Base-by-base conservation (phyloP, 1,139 yeast genomes). In the Taphrina communis region DNA sequence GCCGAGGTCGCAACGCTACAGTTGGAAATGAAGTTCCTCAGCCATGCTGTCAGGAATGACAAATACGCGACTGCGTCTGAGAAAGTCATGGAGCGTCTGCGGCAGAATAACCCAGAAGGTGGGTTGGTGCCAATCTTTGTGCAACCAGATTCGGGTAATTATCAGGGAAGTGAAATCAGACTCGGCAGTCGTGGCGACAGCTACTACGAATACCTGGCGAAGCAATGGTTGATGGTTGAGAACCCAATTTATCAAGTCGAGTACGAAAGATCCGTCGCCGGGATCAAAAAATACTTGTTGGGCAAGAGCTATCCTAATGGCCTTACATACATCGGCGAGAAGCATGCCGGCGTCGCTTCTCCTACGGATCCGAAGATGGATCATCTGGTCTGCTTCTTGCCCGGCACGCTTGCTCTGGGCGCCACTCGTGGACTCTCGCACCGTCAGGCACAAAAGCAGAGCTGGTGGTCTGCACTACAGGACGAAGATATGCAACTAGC, bases 171-270 rank as follows among this genome's bases (percentile, higher is more conserved):
- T 0, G 78, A 84, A 70, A 90, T 93, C 71, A 83, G 97, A 72
- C 80, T 93, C 70, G 97, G 97, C 0, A 89, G 96, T 0, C 83
- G 97, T 74, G 97, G 97, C 63, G 98, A 92, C 77, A 90, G 97
- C 0, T 93, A 92, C 77, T 93, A 93, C 75, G 97, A 93, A 78
- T 92, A 91, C 77, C 81, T 93, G 67, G 82, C 92, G 73, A 93
- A 93, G 78, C 97, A 92, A 78, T 90, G 88, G 76, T 80, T 93
- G 73, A 94, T 90, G 77, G 90, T 97, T 1, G 83, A 83, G 70
- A 84, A 84, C 74, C 79, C 79, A 0, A 78, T 88, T n/a, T 91
- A 86, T 81, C 82, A 84, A 78, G 84, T 83, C 56, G 88, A 92
- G 88, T 92, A 90, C 77, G 84, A 87, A 72, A 90, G 88, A 77